Conservation (phyloP, 2,329 filamentous ascomycete genomes). For the Ilyonectria robusta region DNA sequence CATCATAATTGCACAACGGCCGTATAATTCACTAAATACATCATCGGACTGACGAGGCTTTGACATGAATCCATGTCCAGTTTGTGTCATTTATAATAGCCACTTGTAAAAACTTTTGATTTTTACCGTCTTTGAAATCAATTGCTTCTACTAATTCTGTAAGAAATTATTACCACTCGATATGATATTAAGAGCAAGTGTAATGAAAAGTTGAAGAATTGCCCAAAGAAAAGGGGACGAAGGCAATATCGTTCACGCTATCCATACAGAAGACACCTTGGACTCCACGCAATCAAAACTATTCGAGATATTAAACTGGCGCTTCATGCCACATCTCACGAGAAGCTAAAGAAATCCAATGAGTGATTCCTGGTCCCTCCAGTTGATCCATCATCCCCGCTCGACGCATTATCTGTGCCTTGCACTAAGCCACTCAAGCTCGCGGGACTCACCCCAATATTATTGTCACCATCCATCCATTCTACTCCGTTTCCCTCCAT, state of each 20-base stretch:
- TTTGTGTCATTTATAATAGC: no score
- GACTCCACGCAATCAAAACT: background rate
- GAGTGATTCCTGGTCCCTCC: conserved; percentile 52
- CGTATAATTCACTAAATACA: background rate
- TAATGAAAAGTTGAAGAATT: background rate
- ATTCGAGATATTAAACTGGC: background rate
- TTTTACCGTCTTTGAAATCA: background rate
- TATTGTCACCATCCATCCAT: conserved; percentile 32
- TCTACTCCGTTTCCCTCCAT: conserved; percentile 23
- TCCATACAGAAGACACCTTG: background rate
- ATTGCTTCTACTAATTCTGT: background rate
- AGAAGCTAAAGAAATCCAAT: conserved; percentile 58
- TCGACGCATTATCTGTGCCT: conserved; percentile 47
- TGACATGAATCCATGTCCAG: background rate
- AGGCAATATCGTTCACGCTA: background rate
- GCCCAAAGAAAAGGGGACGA: background rate
- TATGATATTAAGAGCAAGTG: no score
- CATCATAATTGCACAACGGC: conserved; percentile 51
- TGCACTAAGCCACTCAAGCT: conserved; percentile 52
- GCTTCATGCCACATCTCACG: conserved; percentile 8
- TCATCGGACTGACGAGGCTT: background rate
- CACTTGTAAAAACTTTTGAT: no score
- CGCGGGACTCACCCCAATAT: conserved; percentile 46
- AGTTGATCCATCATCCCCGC: conserved; percentile 29
- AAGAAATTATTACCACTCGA: no score